A percentile compares a stretch with the other conserved stretches of the same genome.
phyloP scores from a whole-genome alignment of 1,139 yeast genomes.

The Hyphopichia khmerensis region DNA sequence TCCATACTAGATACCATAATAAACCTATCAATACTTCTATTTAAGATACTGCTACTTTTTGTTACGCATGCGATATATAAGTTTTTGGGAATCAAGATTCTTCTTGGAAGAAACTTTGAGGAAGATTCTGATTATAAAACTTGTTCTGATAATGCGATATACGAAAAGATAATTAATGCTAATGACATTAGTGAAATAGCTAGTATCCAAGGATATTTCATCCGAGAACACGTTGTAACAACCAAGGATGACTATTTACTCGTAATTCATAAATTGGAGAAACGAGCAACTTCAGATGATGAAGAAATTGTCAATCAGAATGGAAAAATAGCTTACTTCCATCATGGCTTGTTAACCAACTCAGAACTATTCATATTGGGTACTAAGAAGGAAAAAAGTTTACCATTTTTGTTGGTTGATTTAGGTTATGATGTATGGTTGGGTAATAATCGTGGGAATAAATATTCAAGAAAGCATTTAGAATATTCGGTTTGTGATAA shows the following conservation, averaged over 20 bases:
- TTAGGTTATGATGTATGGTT: constrained; percentile 38
- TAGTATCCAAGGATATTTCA: constrained; percentile 56
- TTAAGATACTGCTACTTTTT: background rate
- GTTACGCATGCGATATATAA: background rate
- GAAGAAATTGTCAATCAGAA: background rate
- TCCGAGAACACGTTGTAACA: constrained; percentile 71
- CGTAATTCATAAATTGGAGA: constrained; percentile 37
- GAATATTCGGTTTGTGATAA: constrained; percentile 38
- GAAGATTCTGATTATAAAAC: constrained; percentile 1
- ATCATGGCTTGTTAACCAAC: constrained; percentile 47
- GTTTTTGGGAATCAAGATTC: background rate
- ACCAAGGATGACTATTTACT: constrained; percentile 44
- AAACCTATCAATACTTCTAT: background rate
- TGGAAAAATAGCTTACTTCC: constrained; percentile 38
- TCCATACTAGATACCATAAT: background rate
- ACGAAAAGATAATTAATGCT: constrained; percentile 23
- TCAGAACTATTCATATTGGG: constrained; percentile 47
- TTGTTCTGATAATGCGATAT: background rate
- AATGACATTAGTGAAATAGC: constrained; percentile 66
- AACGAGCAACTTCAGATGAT: background rate
- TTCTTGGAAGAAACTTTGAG: background rate
- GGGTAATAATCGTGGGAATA: constrained; percentile 38
- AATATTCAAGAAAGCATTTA: constrained; percentile 39
- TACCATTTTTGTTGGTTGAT: constrained; percentile 30
- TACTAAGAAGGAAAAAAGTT: constrained; percentile 26